phyloP scores from a whole-genome alignment of 2,329 filamentous ascomycete genomes.

The Metarhizium robertsii region DNA sequence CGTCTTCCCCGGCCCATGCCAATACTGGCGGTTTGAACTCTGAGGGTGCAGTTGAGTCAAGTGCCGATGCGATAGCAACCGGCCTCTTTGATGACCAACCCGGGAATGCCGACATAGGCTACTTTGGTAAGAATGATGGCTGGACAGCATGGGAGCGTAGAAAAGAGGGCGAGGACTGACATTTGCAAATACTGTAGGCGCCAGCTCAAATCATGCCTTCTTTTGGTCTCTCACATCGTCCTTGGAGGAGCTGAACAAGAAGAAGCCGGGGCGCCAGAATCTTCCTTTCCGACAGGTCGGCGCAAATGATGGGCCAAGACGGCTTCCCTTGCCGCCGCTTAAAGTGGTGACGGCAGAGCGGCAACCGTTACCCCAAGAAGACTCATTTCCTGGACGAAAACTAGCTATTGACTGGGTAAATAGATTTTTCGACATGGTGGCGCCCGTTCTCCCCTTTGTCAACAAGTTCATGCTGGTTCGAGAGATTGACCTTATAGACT shows the following conservation, averaged over 20 bases:
- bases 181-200: slow-evolving; percentile 9
- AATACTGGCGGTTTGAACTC: background rate
- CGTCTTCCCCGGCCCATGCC: background rate
- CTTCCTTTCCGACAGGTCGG: slow-evolving; percentile 1
- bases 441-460: slow-evolving; percentile 16
- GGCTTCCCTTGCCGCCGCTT: slow-evolving; percentile 1
- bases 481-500: slow-evolving; percentile 11
- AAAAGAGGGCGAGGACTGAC: background rate
- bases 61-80: slow-evolving; percentile 18
- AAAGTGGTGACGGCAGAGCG: background rate
- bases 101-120: slow-evolving; percentile 14
- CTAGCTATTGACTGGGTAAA: slow-evolving; percentile 13
- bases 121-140: slow-evolving; percentile 12
- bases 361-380: background rate
- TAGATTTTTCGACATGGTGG: slow-evolving; percentile 20
- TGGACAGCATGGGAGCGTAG: background rate
- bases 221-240: slow-evolving; percentile 17
- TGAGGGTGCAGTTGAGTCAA: slow-evolving; percentile 12
- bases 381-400: slow-evolving; percentile 10
- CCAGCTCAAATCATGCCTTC: slow-evolving; percentile 21
- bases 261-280: slow-evolving; percentile 6
- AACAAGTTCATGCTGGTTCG: slow-evolving; percentile 12
- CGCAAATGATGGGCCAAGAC: background rate
- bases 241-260: slow-evolving; percentile 16
- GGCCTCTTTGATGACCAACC: slow-evolving; percentile 18